A percentile compares a stretch with the other conserved stretches of the same genome.
Evolutionary conservation across 306 rosid genomes (phyloP).

Genomic region (Myrica gale): DNA sequence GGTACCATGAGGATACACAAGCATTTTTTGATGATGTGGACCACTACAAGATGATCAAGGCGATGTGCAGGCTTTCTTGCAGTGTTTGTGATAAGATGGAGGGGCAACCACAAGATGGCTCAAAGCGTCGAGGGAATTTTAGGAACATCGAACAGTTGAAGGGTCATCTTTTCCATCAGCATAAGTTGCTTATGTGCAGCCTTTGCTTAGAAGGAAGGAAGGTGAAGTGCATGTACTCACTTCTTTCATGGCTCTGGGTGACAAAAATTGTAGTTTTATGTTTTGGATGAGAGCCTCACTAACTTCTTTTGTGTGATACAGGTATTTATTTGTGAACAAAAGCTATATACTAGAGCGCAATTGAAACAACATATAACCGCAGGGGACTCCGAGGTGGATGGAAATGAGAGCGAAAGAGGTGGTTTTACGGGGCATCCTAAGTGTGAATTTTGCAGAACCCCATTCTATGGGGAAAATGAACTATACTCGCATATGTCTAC

Average conservation of each 20-base stretch:
- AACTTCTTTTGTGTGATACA: constrained; percentile 31
- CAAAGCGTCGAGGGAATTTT: constrained; percentile 63
- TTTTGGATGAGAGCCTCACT: constrained; percentile 10
- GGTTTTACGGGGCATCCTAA: constrained; percentile 93
- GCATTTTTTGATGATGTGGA: constrained; percentile 70
- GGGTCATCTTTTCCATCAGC: constrained; percentile 84
- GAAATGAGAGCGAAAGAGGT: constrained; percentile 97
- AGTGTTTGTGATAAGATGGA: constrained; percentile 82
- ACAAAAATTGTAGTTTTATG: constrained; percentile 3
- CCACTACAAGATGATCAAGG: constrained; percentile 81
- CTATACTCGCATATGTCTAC: constrained; percentile 86
- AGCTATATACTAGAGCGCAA: constrained; percentile 75
- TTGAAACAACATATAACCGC: constrained; percentile 74
- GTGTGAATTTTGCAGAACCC: constrained; percentile 86
- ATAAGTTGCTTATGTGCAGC: constrained; percentile 75
- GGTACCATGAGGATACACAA: constrained; percentile 76
- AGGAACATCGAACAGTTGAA: constrained; percentile 80
- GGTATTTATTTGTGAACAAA: constrained; percentile 96
- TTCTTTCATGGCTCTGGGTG: constrained; percentile 17
- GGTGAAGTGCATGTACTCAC: constrained; percentile 39
- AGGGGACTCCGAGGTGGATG: constrained; percentile 94
- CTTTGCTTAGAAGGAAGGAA: constrained; percentile 94
- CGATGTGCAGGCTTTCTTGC: constrained; percentile 78
- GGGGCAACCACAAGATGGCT: constrained; percentile 57
- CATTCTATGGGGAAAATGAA: constrained; percentile 93